Evolutionary conservation across 805 yeast species (phyloP).

Genomic region (Metschnikowia borealis): DNA sequence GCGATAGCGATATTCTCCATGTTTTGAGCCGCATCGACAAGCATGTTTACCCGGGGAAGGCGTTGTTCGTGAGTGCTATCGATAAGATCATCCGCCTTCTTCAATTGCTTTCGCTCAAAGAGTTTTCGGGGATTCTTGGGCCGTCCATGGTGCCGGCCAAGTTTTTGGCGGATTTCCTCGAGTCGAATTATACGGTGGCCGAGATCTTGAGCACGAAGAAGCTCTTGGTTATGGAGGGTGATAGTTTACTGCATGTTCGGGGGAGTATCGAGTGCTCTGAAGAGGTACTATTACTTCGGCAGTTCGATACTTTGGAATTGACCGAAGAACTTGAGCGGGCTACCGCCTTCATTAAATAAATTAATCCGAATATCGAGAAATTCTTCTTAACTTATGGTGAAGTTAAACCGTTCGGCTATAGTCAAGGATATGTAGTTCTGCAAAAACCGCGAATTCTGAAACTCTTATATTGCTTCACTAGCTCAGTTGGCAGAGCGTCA

Average conservation of each 20-base stretch:
- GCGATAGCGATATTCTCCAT: conserved; percentile 7
- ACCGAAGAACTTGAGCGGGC: conserved; percentile 8
- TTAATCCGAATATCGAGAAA: too few species aligned
- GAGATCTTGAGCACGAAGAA: conserved; percentile 12
- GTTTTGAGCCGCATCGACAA: conserved; percentile 10
- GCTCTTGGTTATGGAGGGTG: conserved; percentile 1
- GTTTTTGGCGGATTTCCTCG: conserved; percentile 3
- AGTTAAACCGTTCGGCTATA: not conserved
- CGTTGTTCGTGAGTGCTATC: conserved; percentile 12
- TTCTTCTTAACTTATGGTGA: not conserved
- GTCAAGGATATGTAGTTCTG: too few species aligned
- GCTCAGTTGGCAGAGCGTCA: conserved; percentile 24
- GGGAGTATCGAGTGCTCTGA: conserved; percentile 2
- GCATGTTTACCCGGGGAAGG: conserved; percentile 14
- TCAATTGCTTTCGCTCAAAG: conserved; percentile 12
- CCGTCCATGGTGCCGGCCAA: conserved; percentile 1
- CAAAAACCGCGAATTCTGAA: not conserved
- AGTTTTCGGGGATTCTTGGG: not conserved
- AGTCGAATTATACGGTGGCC: conserved; percentile 8
- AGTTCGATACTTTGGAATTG: conserved; percentile 8
- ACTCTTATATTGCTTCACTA: conserved; percentile 14
- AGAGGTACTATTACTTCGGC: conserved; percentile 1
- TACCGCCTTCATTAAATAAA: not conserved
- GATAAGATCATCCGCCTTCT: conserved; percentile 13
- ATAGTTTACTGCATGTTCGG: not conserved